Conservation (phyloP, 352 stramenopile genomes). For the Saprolegnia parasitica region DNA sequence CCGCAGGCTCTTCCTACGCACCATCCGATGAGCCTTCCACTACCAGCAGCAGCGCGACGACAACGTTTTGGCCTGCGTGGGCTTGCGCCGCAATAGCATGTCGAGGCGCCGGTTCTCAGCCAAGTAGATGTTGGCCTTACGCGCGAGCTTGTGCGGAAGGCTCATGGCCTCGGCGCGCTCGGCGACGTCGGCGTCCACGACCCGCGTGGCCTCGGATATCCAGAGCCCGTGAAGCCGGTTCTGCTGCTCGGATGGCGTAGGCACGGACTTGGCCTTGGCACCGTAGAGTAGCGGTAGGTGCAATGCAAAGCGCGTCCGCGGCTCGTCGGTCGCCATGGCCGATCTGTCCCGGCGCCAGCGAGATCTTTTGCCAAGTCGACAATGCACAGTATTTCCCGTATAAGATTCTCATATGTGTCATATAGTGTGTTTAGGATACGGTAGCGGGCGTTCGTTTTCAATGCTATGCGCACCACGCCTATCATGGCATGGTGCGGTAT, state of each 20-base stretch:
- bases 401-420: too few species aligned
- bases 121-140: conserved; percentile 45
- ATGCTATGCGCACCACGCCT: too few species aligned
- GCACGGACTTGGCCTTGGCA: conserved; percentile 1
- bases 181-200: not conserved
- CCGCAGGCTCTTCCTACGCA: too few species aligned
- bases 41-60: not conserved
- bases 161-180: not conserved
- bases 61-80: conserved; percentile 43
- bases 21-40: too few species aligned
- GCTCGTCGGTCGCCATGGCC: not conserved
- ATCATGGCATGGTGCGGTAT: too few species aligned
- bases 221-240: conserved; percentile 22
- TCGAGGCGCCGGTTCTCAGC: conserved; percentile 57
- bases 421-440: too few species aligned
- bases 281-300: conserved; percentile 25
- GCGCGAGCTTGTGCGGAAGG: not conserved
- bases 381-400: not conserved
- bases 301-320: not conserved
- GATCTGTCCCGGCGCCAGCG: too few species aligned
- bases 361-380: not conserved
- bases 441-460: too few species aligned
- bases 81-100: conserved; percentile 39
- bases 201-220: conserved; percentile 12
- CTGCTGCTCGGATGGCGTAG: not conserved